Base-by-base conservation (phyloP, 331 rosid genomes). In the Acacia pycnantha region DNA sequence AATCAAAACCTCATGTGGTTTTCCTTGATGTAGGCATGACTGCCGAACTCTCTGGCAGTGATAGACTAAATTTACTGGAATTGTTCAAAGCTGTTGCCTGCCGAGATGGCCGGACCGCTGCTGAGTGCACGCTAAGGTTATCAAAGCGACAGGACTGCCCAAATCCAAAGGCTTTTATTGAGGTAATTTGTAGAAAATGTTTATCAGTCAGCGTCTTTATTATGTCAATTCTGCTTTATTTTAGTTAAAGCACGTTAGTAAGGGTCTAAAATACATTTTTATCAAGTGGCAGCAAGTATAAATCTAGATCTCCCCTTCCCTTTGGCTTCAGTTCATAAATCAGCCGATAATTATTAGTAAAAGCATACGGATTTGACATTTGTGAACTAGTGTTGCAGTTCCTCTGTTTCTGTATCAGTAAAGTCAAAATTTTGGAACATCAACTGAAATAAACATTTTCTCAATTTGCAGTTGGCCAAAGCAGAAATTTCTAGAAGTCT, bases 1-100 rank as follows among this genome's bases (percentile, higher is more conserved):
- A 92, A 84, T 89, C 98, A 81, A 96, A 93, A 88, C 99, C 99
- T 69, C 99, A 96, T 82, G 95, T 96, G 71, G 77, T 96, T 92
- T 96, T 96, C 90, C 97, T 96, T 80, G 99, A 96, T 82, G 99
- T 94, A 73, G 99, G 99, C 88, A 96, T 96, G 99, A 96, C 99
- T 86, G 99, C 99, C 37, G 99, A 96, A 85, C 98, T 96, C 77
- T 89, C 97, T 78, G 86, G 90, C 31, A 94, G 89, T 88, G 99
- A 96, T 84, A 82, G 99, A 74, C 79, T 91, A 85, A 93, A 93
- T 79, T 90, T 96, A 80, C 59, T 96, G 44, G 99, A 96, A 74
- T 92, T 96, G 88, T 96, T 96, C 87, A 96, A 93, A 90, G 93
- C 99, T 77, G 94, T 96, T 82, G 99, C 99, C 24, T 74, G 92